Base-by-base conservation (phyloP, 805 yeast genomes). In the Suhomyces xylopsoci region DNA sequence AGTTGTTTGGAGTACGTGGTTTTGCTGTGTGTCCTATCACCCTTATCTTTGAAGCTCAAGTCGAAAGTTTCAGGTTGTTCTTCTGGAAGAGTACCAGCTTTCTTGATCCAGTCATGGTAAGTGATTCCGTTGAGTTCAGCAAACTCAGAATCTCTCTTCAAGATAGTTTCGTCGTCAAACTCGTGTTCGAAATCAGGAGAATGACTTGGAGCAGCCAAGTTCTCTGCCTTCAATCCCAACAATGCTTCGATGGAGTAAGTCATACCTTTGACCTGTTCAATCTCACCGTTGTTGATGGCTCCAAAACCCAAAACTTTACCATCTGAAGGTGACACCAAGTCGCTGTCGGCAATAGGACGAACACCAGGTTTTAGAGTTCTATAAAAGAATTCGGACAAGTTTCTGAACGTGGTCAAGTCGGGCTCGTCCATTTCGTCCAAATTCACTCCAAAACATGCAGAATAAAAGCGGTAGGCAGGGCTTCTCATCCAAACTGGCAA, bases 261-360 rank as follows among this genome's bases (percentile, higher is more conserved):
- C 83, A 94, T 82, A 7, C 99, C 99, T 72, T 94, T 94, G 41
- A 94, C 98, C 69, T 93, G 98, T 68, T 94, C 98, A 55, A 94
- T 90, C 59, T 88, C 89, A 32, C 97, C 97, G 59, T 87, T 80
- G 50, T 82, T 83, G 40, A 89, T 82, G 28, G 82, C 76, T 22
- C 99, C 99, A 54, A 90, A 81, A 61, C 90, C 92, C 54, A 94
- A 74, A 15, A 94, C 87, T 58, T 81, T 85, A 20, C 99, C 99
- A 70, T 94, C 99, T 53, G 97, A 84, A 3, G 99, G 99, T 34
- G 94, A 85, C 7, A 86, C 94, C 48, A 94, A 70, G 50, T 84
- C 81, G 2, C 84, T 74, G 15, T 79, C 78, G n/a, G 75, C 72
- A 24, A 94, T 70, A 1, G 97, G 96, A 58, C 99, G 81, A 0